A percentile compares a stretch with the other conserved stretches of the same genome.
phyloP scores from a whole-genome alignment of 192 early-diverging fungal species.

The Coemansia pectinata region DNA sequence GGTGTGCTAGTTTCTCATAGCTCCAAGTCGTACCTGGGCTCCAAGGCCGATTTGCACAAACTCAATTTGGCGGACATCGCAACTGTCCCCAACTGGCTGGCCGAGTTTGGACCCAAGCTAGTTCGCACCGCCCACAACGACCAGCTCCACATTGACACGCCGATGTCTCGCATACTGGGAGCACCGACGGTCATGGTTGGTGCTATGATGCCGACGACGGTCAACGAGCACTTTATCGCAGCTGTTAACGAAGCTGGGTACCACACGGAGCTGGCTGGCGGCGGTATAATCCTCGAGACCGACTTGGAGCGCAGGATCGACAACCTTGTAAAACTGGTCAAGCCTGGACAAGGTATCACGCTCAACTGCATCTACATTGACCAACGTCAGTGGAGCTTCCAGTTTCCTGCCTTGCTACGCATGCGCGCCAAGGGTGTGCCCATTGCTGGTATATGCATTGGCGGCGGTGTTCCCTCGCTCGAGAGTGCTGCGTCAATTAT shows the following conservation, averaged over 20 bases:
- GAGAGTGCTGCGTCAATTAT: conserved; percentile 87
- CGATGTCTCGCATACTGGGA: conserved; percentile 79
- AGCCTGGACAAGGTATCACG: conserved; percentile 84
- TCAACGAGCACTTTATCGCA: conserved; percentile 74
- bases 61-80: conserved; percentile 62
- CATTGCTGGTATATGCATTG: conserved; percentile 88
- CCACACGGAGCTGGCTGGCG: conserved; percentile 89
- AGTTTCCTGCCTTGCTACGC: conserved; percentile 77
- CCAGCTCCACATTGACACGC: conserved; percentile 84
- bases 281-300: conserved; percentile 81
- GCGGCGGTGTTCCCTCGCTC: conserved; percentile 87
- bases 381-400: conserved; percentile 80
- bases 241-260: conserved; percentile 89
- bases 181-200: conserved; percentile 94
- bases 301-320: conserved; percentile 70
- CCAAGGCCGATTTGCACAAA: conserved; percentile 76
- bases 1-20: conserved; percentile 13
- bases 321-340: conserved; percentile 69
- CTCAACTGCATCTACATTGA: conserved; percentile 92
- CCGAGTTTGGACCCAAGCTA: conserved; percentile 79
- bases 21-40: conserved; percentile 61
- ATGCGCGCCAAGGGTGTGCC: conserved; percentile 85
- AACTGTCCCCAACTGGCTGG: conserved; percentile 83
- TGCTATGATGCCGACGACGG: conserved; percentile 91
- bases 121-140: conserved; percentile 59